Evolutionary conservation across 2,329 filamentous ascomycete species (phyloP).

Genomic region (Diaporthe caulivora): DNA sequence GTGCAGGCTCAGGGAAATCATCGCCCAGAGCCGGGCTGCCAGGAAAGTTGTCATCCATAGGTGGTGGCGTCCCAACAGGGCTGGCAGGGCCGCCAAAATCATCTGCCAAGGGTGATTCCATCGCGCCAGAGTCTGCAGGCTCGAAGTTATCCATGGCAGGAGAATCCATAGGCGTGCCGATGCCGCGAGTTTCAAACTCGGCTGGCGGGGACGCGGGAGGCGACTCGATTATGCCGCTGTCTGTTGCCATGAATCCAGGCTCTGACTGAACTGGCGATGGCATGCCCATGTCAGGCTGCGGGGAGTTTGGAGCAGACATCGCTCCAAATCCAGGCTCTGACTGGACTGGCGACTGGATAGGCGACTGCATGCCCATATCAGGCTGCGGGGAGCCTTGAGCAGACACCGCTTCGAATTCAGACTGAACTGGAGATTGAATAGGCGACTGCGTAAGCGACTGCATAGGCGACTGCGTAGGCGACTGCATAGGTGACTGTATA

Average conservation of each 20-base stretch:
- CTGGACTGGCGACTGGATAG: not conserved
- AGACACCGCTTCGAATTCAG: not conserved
- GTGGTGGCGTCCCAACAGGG: not conserved
- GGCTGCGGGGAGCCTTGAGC: not conserved
- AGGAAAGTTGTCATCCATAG: not conserved
- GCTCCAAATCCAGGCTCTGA: not conserved
- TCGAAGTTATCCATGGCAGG: slow-evolving; percentile 4
- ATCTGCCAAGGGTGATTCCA: not conserved
- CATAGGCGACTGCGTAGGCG: too few relatives aligned
- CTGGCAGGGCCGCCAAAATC: not conserved
- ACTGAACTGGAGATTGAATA: not conserved
- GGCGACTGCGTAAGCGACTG: too few relatives aligned
- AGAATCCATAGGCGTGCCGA: not conserved
- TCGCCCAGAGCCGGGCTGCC: not conserved
- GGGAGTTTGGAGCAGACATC: not conserved
- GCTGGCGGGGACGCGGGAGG: not conserved
- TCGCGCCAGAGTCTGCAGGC: not conserved
- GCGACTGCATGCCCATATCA: not conserved
- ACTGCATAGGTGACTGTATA: not conserved
- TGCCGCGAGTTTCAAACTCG: not conserved
- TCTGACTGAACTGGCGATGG: not conserved
- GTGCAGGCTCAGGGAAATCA: not conserved
- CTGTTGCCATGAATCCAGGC: not conserved
- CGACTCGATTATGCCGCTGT: not conserved
- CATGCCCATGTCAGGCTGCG: not conserved